Base-by-base conservation (phyloP, 1,284 basidiomycete genomes). In the Polyporus tsugae region DNA sequence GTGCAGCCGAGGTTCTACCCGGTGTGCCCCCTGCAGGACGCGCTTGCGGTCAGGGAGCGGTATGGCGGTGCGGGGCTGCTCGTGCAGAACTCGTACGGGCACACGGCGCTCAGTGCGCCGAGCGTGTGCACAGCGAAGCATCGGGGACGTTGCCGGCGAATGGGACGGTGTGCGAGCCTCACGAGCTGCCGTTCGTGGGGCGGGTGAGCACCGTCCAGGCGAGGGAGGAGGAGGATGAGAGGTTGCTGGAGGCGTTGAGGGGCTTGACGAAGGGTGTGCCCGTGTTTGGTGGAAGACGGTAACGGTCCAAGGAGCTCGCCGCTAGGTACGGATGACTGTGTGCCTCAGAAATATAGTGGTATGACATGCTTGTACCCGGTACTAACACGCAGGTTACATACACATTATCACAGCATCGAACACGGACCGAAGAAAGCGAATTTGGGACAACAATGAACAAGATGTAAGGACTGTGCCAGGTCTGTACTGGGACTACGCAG, bases 121-220 rank as follows among this genome's bases (percentile, higher is more conserved):
- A 86, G 84, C 2, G 63, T 81, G 15, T 86, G 85, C 76, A 85
- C 84, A 0, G 76, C 78, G 35, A 76, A 77, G 60, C 69, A 82
- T 67, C 79, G 13, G 85, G 85, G 1, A 78, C 75, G 2, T 72
- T 85, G 4, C 85, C 85, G 2, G 69, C 75, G n/a, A 76, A 77
- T n/a, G 83, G 79, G 2, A 82, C 82, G 4, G 73, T 83, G 6
- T 87, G 85, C 60, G 67, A 72, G 62, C 60, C 63, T 19, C 71
- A 74, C 35, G 71, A 66, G 49, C 29, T 71, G 66, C 70, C 71
- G 44, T 72, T 75, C 62, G 46, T 68, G 1, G 72, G 66, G 4
- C 11, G 3, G 19, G 39, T 41, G 42, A 25, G 15, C 4, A 38
- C 36, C 5, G 44, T 33, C 10, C 13, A 35, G 9, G 25, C 52